Evolutionary conservation across 805 yeast species (phyloP), one percentile per base, ranked within the genome.

Genomic region (Starmerella bombicola): DNA sequence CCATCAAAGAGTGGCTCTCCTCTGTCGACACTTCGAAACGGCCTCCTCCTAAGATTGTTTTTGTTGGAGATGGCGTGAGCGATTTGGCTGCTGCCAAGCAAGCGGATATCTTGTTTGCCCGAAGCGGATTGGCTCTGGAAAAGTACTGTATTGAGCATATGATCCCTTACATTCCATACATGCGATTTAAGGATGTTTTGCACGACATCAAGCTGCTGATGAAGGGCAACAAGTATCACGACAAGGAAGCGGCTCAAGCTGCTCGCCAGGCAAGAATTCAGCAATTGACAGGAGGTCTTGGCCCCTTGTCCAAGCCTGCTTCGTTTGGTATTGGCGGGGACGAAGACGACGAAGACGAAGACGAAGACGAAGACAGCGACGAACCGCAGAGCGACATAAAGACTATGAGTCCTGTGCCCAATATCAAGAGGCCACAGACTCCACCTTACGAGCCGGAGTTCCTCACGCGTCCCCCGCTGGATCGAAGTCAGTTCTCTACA

Each of bases 1-100:
- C 67, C 5, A 57, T 65, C 44, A 51, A 56, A 41, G 68, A 65
- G 45, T 63, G 62, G 56, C 52, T 59, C 23, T 42, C 37, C 19
- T 31, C 37, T 17, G 35, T 36, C 35, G 51, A 41, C 34, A 35
- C 46, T 15, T 10, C 41, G 30, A 44, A 44, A 37, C 47, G 46
- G 22, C 49, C 51, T 22, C 68, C 66, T 37, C 78, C 78, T 0
- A 58, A 70, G 40, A 53, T 74, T 22, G 59, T 59, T 10, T 73
- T 75, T 24, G 62, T 74, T 43, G 79, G 80, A 8, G 70, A 73
- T 30, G 80, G 80, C 4, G 69, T 73, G 22, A 65, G 66, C n/a
- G 69, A 65, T 40, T 53, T 65, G 23, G 66, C 69, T 8, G 69
- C 69, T 10, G 69, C 69, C 4, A 52, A 60, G 18, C 63, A 63